Percentiles rank a stretch among this genome's conserved stretches.
These are phyloP conservation scores for Guillardia theta DNA, from an alignment of 78 protist genomes.

Conservation along the genomic window DNA sequence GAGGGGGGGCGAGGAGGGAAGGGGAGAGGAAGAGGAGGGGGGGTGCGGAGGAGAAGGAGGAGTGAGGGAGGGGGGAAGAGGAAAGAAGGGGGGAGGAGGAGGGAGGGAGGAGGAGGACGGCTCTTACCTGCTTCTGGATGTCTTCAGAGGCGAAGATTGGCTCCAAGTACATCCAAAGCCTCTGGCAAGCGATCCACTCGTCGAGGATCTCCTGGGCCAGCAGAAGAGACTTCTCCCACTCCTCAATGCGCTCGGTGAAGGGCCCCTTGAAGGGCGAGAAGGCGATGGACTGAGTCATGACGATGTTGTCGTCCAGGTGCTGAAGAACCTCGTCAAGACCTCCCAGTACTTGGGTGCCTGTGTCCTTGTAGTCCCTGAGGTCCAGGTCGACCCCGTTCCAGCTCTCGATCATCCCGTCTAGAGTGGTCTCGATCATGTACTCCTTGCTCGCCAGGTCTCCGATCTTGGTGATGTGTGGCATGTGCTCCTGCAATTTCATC, in stretches of 20 bases:
- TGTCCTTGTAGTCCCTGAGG: neutral
- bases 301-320: slow-evolving; percentile 56
- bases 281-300: slow-evolving; percentile 59
- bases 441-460: slow-evolving; percentile 70
- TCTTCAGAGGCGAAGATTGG: slow-evolving; percentile 77
- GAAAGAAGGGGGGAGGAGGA: slow-evolving; percentile 56
- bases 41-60: too few species aligned
- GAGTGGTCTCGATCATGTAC: slow-evolving; percentile 64
- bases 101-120: slow-evolving; percentile 65
- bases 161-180: slow-evolving; percentile 76
- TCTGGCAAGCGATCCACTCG: slow-evolving; percentile 74
- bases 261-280: slow-evolving; percentile 65
- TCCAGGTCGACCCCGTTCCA: slow-evolving; percentile 56
- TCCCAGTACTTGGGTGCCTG: neutral
- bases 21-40: too few species aligned
- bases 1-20: too few species aligned
- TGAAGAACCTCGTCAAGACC: slow-evolving; percentile 48
- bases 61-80: too few species aligned
- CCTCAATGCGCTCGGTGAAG: slow-evolving; percentile 27
- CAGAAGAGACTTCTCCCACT: slow-evolving; percentile 59
- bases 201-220: slow-evolving; percentile 61
- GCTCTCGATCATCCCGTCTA: slow-evolving; percentile 69
- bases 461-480: slow-evolving; percentile 39
- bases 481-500: slow-evolving; percentile 23
- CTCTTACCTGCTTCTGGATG: slow-evolving; percentile 72